phyloP scores from a whole-genome alignment of 257 asterid genomes.

The Nicotiana knightiana region DNA sequence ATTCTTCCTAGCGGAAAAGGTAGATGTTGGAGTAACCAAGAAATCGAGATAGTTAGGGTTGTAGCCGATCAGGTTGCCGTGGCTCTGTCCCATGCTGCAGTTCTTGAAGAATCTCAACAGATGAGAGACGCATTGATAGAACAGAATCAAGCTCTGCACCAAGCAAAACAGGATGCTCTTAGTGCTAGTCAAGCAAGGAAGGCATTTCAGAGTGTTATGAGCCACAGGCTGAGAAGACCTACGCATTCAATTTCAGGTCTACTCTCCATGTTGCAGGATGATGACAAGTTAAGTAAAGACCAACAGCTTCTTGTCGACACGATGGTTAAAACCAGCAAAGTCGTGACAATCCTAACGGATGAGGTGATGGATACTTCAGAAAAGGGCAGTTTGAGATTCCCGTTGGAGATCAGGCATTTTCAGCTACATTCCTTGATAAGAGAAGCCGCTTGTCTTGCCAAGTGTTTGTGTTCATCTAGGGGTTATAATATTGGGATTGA shows the following conservation, averaged over 20 bases:
- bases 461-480: conserved; percentile 58
- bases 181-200: conserved; percentile 80
- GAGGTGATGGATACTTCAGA: conserved; percentile 75
- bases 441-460: conserved; percentile 80
- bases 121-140: conserved; percentile 69
- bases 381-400: conserved; percentile 50
- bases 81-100: conserved; percentile 90
- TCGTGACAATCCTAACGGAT: conserved; percentile 52
- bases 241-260: conserved; percentile 88
- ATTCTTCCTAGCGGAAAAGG: conserved; percentile 60
- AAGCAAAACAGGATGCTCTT: conserved; percentile 73
- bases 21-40: conserved; percentile 64
- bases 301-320: conserved; percentile 59
- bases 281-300: conserved; percentile 37
- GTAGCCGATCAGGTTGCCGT: conserved; percentile 95
- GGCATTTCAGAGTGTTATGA: conserved; percentile 78
- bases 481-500: conserved; percentile 52
- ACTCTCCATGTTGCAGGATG: conserved; percentile 72
- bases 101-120: conserved; percentile 78
- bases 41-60: conserved; percentile 72
- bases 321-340: conserved; percentile 66
- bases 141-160: conserved; percentile 78
- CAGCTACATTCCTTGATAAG: conserved; percentile 56
- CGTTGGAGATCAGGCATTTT: conserved; percentile 56
- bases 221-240: conserved; percentile 79